A percentile compares a stretch with the other conserved stretches of the same genome.
These are phyloP conservation scores for Sporothrix brunneoviolacea DNA, from an alignment of 2,329 filamentous ascomycete genomes.

Conservation along the genomic window DNA sequence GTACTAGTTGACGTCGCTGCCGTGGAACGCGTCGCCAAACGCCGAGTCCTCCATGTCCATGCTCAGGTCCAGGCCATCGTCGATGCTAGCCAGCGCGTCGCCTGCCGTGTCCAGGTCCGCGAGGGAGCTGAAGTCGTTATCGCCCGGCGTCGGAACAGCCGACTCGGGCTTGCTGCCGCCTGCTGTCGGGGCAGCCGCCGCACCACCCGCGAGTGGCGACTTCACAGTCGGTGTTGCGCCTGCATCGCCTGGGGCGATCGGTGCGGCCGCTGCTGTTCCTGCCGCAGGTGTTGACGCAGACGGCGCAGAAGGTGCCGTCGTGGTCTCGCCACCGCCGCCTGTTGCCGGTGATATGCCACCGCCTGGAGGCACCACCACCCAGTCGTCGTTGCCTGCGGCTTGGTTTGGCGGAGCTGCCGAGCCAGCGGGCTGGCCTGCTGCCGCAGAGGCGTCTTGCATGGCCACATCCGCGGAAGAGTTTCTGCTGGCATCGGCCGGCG, in stretches of 20 bases:
- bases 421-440: not conserved
- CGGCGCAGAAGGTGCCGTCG: too few relatives aligned
- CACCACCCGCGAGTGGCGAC: not conserved
- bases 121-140: slow-evolving; percentile 54
- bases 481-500: slow-evolving; percentile 30
- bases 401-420: slow-evolving; percentile 29
- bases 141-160: slow-evolving; percentile 37
- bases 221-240: not conserved
- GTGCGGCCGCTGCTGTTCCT: not conserved
- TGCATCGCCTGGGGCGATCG: not conserved
- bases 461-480: slow-evolving; percentile 29
- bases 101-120: slow-evolving; percentile 64
- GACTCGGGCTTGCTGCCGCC: slow-evolving; percentile 34
- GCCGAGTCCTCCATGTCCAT: slow-evolving; percentile 72
- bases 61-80: slow-evolving; percentile 57
- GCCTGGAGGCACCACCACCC: slow-evolving; percentile 67
- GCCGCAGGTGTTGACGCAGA: not conserved
- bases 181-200: slow-evolving; percentile 13
- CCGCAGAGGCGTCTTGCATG: slow-evolving; percentile 45
- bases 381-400: slow-evolving; percentile 54
- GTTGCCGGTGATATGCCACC: slow-evolving; percentile 37
- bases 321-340: not conserved
- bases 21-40: slow-evolving; percentile 78
- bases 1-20: too few relatives aligned
- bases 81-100: slow-evolving; percentile 61